Conservation (phyloP, 1,284 basidiomycete genomes). For the Malassezia nana region DNA sequence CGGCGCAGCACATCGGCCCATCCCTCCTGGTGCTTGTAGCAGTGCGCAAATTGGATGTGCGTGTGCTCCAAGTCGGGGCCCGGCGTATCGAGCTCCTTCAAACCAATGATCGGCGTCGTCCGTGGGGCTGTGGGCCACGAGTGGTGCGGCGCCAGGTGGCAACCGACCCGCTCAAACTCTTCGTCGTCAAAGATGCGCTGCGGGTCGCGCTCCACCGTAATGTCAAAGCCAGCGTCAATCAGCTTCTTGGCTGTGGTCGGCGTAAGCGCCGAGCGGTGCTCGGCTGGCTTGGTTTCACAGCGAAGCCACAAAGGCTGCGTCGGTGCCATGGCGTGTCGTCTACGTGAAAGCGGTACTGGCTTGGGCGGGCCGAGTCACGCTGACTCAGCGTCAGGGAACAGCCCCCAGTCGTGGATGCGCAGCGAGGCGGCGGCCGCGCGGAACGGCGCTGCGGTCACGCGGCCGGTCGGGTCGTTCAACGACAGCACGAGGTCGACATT, state of each 20-base stretch:
- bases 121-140: conserved; percentile 73
- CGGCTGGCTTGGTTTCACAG: conserved; percentile 50
- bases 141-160: conserved; percentile 77
- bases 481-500: conserved; percentile 42
- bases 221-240: conserved; percentile 80
- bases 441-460: neutral
- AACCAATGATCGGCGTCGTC: conserved; percentile 74
- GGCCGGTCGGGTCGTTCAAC: conserved; percentile 29
- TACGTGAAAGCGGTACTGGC: neutral
- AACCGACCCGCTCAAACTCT: conserved; percentile 88
- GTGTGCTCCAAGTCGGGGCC: conserved; percentile 53
- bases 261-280: conserved; percentile 84
- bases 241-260: conserved; percentile 82
- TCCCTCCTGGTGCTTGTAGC: conserved; percentile 91
- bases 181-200: conserved; percentile 90
- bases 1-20: conserved; percentile 80
- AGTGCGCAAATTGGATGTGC: conserved; percentile 98
- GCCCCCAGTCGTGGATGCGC: conserved; percentile 13
- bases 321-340: neutral
- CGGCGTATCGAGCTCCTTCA: conserved; percentile 75
- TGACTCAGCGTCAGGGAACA: conserved; percentile 11
- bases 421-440: conserved; percentile 8
- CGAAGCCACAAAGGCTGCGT: conserved; percentile 43
- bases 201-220: conserved; percentile 83
- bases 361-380: neutral